phyloP scores from a whole-genome alignment of 441 rosid genomes.

The Croton laevigatus region DNA sequence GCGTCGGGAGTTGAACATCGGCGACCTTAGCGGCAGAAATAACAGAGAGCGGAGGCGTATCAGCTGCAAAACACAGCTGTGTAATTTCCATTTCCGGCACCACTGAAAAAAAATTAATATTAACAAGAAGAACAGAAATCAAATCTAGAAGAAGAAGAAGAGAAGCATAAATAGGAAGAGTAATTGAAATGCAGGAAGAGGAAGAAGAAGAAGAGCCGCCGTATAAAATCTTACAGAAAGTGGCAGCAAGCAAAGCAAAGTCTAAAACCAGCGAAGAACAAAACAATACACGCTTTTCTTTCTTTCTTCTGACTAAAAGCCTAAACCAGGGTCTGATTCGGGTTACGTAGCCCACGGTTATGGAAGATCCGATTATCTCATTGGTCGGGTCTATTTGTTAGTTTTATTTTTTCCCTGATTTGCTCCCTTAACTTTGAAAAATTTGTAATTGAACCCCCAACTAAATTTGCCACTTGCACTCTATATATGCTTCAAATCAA shows the following conservation, averaged over 20 bases:
- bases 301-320: neutral
- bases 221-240: neutral
- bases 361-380: neutral
- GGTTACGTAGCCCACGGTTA: neutral
- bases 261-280: no score
- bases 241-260: neutral
- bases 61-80: constrained; percentile 40
- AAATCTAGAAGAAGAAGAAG: no score
- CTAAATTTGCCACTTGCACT: no score
- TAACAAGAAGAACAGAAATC: no score
- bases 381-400: neutral
- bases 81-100: constrained; percentile 31
- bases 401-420: no score
- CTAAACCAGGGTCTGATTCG: neutral
- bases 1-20: constrained; percentile 26
- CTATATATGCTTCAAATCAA: no score
- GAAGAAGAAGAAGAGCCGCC: neutral
- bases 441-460: no score
- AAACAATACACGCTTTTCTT: no score
- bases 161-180: neutral
- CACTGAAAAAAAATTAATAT: neutral
- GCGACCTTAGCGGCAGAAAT: constrained; percentile 54
- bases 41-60: constrained; percentile 50
- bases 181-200: neutral
- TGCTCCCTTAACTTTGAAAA: no score